These are phyloP conservation scores for Yarrowia sp. DNA, from an alignment of 805 yeast genomes.

Conservation along the genomic window DNA sequence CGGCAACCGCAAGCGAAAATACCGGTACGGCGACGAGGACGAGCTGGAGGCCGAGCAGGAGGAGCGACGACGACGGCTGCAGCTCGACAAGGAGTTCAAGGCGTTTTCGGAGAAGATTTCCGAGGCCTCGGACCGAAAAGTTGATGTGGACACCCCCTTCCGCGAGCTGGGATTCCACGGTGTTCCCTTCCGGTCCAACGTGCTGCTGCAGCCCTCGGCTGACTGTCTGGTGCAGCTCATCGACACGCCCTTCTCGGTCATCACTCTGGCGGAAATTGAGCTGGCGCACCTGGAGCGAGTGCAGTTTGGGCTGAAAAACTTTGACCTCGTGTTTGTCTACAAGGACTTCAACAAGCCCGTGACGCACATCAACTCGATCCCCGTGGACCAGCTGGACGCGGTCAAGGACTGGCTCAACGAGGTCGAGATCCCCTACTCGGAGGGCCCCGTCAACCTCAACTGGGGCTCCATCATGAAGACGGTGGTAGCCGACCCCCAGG, in stretches of 20 bases:
- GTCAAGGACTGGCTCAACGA: conserved; percentile 97
- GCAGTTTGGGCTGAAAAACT: conserved; percentile 94
- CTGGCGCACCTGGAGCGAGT: conserved; percentile 96
- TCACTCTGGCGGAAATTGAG: conserved; percentile 90
- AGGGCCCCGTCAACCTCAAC: conserved; percentile 93
- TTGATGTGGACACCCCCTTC: conserved; percentile 92
- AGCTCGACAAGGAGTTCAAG: conserved; percentile 90
- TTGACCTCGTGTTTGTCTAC: conserved; percentile 94
- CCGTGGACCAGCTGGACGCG: conserved; percentile 88
- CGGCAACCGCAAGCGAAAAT: conserved; percentile 86
- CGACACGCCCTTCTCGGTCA: conserved; percentile 94
- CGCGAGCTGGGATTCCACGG: conserved; percentile 97
- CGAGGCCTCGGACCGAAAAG: conserved; percentile 80
- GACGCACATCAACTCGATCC: conserved; percentile 91
- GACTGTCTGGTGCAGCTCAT: conserved; percentile 93
- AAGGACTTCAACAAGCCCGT: conserved; percentile 89
- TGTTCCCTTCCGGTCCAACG: conserved; percentile 95
- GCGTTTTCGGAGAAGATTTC: conserved; percentile 88
- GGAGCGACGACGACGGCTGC: conserved; percentile 89
- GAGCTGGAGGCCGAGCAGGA: conserved; percentile 98
- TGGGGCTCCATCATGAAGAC: conserved; percentile 97
- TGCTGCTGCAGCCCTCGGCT: conserved; percentile 94
- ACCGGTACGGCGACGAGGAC: conserved; percentile 95
- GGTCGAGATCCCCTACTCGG: conserved; percentile 93
- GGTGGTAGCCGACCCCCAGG: conserved; percentile 87